phyloP scores from a whole-genome alignment of 805 yeast genomes.

The Candida silvicultrix region DNA sequence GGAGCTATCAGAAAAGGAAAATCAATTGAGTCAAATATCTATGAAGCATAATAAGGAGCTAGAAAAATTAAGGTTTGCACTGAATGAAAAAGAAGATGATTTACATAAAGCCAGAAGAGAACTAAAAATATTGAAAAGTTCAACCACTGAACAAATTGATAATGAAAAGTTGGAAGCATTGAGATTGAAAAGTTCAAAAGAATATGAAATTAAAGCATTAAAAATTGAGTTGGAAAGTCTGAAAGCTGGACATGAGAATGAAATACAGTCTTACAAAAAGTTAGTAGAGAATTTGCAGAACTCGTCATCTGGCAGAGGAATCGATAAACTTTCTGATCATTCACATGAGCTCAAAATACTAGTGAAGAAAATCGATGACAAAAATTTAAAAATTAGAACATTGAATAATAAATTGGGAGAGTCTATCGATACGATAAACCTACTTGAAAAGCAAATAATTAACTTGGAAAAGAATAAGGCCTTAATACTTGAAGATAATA shows the following conservation, averaged over 20 bases:
- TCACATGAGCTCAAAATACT: slow-evolving; percentile 17
- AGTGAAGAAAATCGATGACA: slow-evolving; percentile 17
- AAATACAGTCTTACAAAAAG: slow-evolving; percentile 28
- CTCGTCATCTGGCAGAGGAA: not conserved
- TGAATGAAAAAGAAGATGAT: slow-evolving; percentile 32
- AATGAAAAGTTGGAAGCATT: slow-evolving; percentile 30
- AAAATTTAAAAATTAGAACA: slow-evolving; percentile 17
- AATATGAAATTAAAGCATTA: slow-evolving; percentile 30
- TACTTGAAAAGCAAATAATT: slow-evolving; percentile 22
- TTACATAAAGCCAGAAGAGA: slow-evolving; percentile 28
- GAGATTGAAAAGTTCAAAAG: slow-evolving; percentile 31
- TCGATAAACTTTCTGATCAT: not conserved
- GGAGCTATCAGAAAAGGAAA: slow-evolving; percentile 19
- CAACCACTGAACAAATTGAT: slow-evolving; percentile 25
- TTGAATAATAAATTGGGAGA: slow-evolving; percentile 18
- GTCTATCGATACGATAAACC: slow-evolving; percentile 21
- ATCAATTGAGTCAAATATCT: slow-evolving; percentile 12
- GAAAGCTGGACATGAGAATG: slow-evolving; percentile 29
- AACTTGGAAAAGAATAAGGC: slow-evolving; percentile 27
- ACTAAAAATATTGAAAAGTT: slow-evolving; percentile 26
- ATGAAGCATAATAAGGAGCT: slow-evolving; percentile 17
- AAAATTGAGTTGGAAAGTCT: slow-evolving; percentile 32
- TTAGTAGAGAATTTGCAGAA: slow-evolving; percentile 11
- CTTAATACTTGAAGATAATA: slow-evolving; percentile 25
- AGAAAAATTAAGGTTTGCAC: slow-evolving; percentile 14